Conservation (phyloP, 1,139 yeast genomes). For the Geotrichum bryndzae region DNA sequence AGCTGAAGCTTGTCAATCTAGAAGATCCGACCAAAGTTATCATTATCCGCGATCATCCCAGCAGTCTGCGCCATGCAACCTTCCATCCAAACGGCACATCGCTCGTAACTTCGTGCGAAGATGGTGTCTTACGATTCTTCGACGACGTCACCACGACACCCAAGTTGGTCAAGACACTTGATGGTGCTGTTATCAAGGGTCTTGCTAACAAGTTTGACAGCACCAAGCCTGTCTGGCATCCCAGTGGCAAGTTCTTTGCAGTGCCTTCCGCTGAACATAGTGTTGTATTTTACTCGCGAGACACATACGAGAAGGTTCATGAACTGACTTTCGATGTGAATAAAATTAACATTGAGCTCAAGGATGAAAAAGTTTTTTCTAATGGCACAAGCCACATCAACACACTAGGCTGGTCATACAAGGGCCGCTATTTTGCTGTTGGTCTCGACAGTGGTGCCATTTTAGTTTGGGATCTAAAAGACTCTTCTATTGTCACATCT, state of each 20-base stretch:
- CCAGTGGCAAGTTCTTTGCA: slow-evolving; percentile 59
- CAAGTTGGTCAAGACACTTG: slow-evolving; percentile 40
- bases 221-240: slow-evolving; percentile 52
- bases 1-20: slow-evolving; percentile 7
- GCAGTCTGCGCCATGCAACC: slow-evolving; percentile 47
- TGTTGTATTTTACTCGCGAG: slow-evolving; percentile 33
- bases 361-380: slow-evolving; percentile 2
- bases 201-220: slow-evolving; percentile 37
- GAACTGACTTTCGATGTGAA: background rate
- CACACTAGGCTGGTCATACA: slow-evolving; percentile 45
- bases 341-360: slow-evolving; percentile 9
- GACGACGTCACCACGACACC: slow-evolving; percentile 47
- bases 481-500: background rate
- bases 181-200: slow-evolving; percentile 35
- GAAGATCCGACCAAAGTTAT: slow-evolving; percentile 10
- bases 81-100: slow-evolving; percentile 58
- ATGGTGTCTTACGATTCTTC: slow-evolving; percentile 61
- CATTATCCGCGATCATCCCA: slow-evolving; percentile 42
- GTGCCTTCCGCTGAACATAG: slow-evolving; percentile 44
- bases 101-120: slow-evolving; percentile 57
- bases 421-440: slow-evolving; percentile 51
- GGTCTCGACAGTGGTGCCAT: slow-evolving; percentile 46
- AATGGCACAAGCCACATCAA: slow-evolving; percentile 2
- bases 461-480: slow-evolving; percentile 47
- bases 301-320: slow-evolving; percentile 19